Evolutionary conservation across 2,329 filamentous ascomycete species (phyloP), one percentile per base, ranked within the genome.

Genomic region (Alternaria viburni): DNA sequence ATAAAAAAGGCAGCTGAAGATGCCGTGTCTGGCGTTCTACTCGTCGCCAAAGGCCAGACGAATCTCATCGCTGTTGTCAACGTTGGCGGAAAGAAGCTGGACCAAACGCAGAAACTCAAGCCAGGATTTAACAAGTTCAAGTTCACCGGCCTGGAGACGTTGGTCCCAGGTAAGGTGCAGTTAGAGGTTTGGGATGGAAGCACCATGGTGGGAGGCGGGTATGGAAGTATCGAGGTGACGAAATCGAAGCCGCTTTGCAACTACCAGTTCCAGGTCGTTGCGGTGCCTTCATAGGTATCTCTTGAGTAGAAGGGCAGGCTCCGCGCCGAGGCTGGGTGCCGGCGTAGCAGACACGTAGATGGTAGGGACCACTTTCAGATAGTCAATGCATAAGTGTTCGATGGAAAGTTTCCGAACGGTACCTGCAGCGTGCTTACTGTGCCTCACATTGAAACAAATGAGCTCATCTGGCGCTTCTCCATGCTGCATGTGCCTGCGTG

Each of bases 121-220:
- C 66, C 64, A n/a, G 68, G 70, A 0, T 74, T 66, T 43, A 74
- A 75, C 23, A 64, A 58, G 52, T 68, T 74, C 56, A 74, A 72
- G 60, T 64, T 74, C 49, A 51, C 28, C 3, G 69, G 70, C 9
- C 51, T 54, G 13, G 25, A 54, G 25, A 26, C 30, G 15, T 26
- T 70, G 19, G 61, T 57, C 1, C 56, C 68, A 17, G 72, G 72
- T 3, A 74, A 75, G 46, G 70, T 73, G 36, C 65, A 70, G 62
- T 46, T 74, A 10, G 71, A 75, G 64, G 67, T 72, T 23, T 74
- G 69, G 69, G 67, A 71, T 58, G 69, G 66, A 17, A 69, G 64
- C 25, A 69, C 58, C 4, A 69, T 74, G 67, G 55, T 74, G 57
- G 62, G 54, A 11, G 65, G 71, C 10, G 71, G 70, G 3, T 70